Evolutionary conservation across 768 basidiomycete species (phyloP), one percentile per base, ranked within the genome.

Genomic region (Leccinellum albellum): DNA sequence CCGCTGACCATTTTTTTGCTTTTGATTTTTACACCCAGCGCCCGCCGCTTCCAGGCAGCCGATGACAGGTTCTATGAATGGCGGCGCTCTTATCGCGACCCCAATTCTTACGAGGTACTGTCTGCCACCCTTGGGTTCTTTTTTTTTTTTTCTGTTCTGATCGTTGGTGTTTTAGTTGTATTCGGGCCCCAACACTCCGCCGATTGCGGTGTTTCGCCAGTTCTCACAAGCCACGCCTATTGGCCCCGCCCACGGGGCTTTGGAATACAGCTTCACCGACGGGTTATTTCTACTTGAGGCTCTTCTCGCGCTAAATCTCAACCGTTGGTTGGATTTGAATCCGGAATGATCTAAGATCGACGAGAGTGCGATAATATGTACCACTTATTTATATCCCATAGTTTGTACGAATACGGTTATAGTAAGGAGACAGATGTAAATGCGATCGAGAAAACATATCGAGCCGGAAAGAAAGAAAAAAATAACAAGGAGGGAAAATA

Each of bases 281-380:
- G 82, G 82, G 58, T 65, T 74, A 33, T 81, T 89, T 53, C 70
- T 90, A 61, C 76, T 86, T 20, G 81, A 89, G 65, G 78, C 80
- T 5, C 73, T 89, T 56, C 73, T 90, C 40, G 78, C 89, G 7
- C 75, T 91, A 53, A 85, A 80, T 66, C 74, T 91, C 61, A 89
- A 89, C 70, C 79, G 89, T 57, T 90, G 87, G 87, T 71, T 89
- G 67, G 89, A 89, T 73, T 72, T 77, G 68, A 76, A 79, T 63
- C 66, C 68, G 76, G 69, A 76, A 74, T 65, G 40, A 61, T 55
- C 53, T 47, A 35, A 51, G 58, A 65, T 62, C 54, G 53, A 58
- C 54, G 32, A 58, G 26, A 33, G 50, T 23, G 50, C 44, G 55
- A 62, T 61, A 59, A 66, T 68, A 60, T 31, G 53, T 42, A 20